These are phyloP conservation scores for Inga laurina DNA, from an alignment of 306 rosid species.

Conservation along the genomic window DNA sequence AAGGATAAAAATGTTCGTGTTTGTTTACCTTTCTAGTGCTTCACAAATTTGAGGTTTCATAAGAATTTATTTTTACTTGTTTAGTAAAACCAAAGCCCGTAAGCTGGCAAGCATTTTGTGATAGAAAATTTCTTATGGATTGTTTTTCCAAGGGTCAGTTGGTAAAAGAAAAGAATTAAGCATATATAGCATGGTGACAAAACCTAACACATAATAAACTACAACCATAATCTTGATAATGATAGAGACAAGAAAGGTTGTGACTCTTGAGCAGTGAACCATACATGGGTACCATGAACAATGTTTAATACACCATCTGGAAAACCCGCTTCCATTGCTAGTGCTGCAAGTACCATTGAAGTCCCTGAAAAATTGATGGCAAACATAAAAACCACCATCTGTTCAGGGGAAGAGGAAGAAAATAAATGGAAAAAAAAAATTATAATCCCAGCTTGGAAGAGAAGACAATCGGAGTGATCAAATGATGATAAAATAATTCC, in stretches of 20 bases:
- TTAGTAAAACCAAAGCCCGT: neutral
- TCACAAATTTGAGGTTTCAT: neutral
- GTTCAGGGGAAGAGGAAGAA: neutral
- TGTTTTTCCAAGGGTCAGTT: neutral
- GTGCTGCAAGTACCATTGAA: conserved; percentile 63
- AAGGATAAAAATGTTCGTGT: neutral
- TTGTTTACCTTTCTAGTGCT: neutral
- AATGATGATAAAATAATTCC: neutral
- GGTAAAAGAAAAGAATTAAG: neutral
- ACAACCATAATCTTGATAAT: conserved; percentile 12
- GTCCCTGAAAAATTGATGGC: conserved; percentile 50
- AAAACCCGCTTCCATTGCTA: conserved; percentile 79
- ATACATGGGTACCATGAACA: conserved; percentile 72
- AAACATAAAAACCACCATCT: conserved; percentile 23
- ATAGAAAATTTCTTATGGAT: neutral
- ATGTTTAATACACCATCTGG: conserved; percentile 77
- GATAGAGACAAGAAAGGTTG: conserved; percentile 1
- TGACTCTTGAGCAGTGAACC: conserved; percentile 18
- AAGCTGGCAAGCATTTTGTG: neutral
- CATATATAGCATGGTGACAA: neutral
- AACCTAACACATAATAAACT: neutral
- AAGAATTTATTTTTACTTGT: neutral
- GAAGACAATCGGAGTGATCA: neutral
- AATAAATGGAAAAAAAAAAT: neutral
- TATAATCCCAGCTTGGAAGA: neutral